phyloP scores from a whole-genome alignment of 164 flowering plant genomes.

The Echeveria elegans region DNA sequence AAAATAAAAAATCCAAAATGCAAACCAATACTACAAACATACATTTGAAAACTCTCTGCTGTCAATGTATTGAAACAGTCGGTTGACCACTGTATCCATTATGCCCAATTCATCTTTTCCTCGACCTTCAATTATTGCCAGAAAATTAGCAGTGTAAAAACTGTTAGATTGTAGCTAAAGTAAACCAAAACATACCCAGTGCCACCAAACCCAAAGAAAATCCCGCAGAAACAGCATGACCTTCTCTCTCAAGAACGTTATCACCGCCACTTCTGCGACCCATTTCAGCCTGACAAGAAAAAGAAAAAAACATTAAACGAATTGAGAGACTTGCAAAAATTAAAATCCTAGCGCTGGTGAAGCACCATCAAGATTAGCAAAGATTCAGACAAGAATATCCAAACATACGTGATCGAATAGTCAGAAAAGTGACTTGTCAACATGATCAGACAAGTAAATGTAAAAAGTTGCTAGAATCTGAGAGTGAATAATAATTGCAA shows the following conservation, averaged over 20 bases:
- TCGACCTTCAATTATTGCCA: slow-evolving; percentile 46
- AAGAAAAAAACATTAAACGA: background rate
- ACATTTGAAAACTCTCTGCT: slow-evolving; percentile 58
- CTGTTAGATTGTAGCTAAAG: background rate
- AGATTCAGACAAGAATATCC: too few species aligned
- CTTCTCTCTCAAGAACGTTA: slow-evolving; percentile 97
- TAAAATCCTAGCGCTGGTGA: background rate
- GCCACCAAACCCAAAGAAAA: slow-evolving; percentile 84
- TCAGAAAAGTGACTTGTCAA: background rate
- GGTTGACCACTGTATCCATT: slow-evolving; percentile 56
- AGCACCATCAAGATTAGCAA: background rate
- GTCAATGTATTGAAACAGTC: slow-evolving; percentile 69
- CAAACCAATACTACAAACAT: slow-evolving; percentile 13
- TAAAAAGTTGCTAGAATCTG: too few species aligned
- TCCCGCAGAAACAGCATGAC: slow-evolving; percentile 97
- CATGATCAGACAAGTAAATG: background rate
- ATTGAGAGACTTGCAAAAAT: background rate
- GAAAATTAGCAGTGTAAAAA: slow-evolving; percentile 12
- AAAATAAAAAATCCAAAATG: background rate
- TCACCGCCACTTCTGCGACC: slow-evolving; percentile 96
- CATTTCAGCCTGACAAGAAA: slow-evolving; percentile 62
- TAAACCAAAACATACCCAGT: slow-evolving; percentile 43
- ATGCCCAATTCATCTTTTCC: slow-evolving; percentile 73
- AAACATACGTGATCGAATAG: background rate
- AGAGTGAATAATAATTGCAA: background rate